phyloP scores from a whole-genome alignment of 2,329 filamentous ascomycete genomes.

The Talaromyces verruculosus region DNA sequence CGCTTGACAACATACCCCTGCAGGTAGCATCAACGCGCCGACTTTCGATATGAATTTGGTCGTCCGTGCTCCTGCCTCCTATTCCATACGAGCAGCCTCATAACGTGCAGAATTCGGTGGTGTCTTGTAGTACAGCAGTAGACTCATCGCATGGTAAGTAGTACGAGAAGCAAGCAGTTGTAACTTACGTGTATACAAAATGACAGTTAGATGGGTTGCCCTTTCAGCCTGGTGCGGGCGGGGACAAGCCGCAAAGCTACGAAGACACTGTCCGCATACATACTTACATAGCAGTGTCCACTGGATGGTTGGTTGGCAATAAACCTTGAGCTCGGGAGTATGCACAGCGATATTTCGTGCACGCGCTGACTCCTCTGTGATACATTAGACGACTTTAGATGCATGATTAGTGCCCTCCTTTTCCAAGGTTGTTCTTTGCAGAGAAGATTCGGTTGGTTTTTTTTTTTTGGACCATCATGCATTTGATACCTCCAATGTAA shows the following conservation, averaged over 20 bases:
- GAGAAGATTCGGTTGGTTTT: not conserved
- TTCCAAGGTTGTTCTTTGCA: not conserved
- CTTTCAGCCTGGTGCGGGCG: conserved; percentile 13
- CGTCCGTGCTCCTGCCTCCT: not conserved
- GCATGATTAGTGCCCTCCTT: conserved; percentile 11
- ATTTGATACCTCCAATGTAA: not conserved
- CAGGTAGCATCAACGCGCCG: not conserved
- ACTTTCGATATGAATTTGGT: not conserved
- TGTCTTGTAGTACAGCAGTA: not conserved
- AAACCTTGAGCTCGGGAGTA: conserved; percentile 13
- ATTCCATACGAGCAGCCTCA: not conserved
- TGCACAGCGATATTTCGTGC: conserved; percentile 15
- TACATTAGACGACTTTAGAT: conserved; percentile 17
- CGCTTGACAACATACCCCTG: not conserved
- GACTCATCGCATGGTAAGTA: not conserved
- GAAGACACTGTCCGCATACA: not conserved
- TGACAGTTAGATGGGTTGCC: not conserved
- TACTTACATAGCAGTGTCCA: not conserved
- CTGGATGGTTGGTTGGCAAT: conserved; percentile 12
- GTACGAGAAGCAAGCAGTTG: not conserved
- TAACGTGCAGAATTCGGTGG: not conserved
- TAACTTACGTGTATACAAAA: conserved; percentile 1
- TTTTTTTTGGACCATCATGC: not conserved
- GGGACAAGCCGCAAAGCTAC: conserved; percentile 2
- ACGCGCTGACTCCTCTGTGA: conserved; percentile 18